Conservation (phyloP, 441 rosid species). For the Gossypium laxum region DNA sequence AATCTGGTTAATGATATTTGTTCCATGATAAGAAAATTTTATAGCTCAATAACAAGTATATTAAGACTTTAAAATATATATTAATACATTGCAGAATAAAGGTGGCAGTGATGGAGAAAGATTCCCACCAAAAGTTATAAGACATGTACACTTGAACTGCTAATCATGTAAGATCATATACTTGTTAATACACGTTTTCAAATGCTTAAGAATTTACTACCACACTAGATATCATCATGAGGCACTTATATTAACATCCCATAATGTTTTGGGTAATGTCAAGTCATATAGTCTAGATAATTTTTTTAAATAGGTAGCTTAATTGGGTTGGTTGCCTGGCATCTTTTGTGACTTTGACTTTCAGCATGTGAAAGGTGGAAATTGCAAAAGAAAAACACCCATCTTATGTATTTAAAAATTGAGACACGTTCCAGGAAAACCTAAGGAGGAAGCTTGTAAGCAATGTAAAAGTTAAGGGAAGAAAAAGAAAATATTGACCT, state of each 20-base stretch:
- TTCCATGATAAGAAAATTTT: background rate
- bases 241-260: background rate
- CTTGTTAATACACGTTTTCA: background rate
- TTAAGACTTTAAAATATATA: background rate
- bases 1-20: background rate
- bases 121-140: background rate
- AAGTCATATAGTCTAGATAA: background rate
- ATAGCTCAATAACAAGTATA: background rate
- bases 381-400: no score
- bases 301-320: background rate
- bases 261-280: background rate
- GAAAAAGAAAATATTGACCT: background rate
- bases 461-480: background rate
- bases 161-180: background rate
- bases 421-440: background rate
- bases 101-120: background rate
- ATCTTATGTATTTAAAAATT: no score
- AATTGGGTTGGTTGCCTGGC: background rate
- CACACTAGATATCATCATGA: background rate
- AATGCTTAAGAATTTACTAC: background rate
- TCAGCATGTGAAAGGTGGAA: background rate
- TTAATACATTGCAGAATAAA: background rate
- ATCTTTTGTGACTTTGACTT: constrained; percentile 6
- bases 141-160: background rate
- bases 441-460: background rate